Conservation (phyloP, 2,329 filamentous ascomycete genomes). For the Cytospora chrysosperma region DNA sequence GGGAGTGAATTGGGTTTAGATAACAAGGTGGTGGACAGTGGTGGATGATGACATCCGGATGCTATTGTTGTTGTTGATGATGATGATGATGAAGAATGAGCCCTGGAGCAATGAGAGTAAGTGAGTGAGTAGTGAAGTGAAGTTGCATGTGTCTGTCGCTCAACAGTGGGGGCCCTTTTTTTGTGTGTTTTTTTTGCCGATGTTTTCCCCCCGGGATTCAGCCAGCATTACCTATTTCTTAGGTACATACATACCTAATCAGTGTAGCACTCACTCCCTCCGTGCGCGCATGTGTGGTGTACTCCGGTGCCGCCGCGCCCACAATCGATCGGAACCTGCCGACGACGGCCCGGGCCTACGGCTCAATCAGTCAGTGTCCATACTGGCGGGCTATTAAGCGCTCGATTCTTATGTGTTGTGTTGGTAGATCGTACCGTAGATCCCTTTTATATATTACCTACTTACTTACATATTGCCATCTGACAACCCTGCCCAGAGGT, state of each 20-base stretch:
- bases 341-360: background rate
- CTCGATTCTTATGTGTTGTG: too few relatives aligned
- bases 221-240: background rate
- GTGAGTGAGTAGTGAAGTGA: background rate
- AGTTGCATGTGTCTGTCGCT: background rate
- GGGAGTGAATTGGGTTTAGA: background rate
- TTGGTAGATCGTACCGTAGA: too few relatives aligned
- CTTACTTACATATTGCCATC: background rate
- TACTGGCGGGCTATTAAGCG: too few relatives aligned
- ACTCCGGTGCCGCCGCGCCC: too few relatives aligned
- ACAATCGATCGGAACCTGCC: background rate
- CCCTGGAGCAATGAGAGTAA: background rate
- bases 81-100: background rate
- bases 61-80: background rate
- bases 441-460: background rate
- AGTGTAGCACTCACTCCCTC: too few relatives aligned
- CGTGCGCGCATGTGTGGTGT: too few relatives aligned
- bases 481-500: too few relatives aligned
- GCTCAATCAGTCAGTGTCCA: background rate
- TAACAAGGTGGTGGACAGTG: background rate
- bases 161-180: background rate
- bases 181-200: background rate
- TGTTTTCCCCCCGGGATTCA: background rate
- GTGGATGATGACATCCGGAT: too few relatives aligned
- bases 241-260: too few relatives aligned